These are phyloP conservation scores for Capsella rubella DNA, from an alignment of 441 rosid species.

Conservation along the genomic window DNA sequence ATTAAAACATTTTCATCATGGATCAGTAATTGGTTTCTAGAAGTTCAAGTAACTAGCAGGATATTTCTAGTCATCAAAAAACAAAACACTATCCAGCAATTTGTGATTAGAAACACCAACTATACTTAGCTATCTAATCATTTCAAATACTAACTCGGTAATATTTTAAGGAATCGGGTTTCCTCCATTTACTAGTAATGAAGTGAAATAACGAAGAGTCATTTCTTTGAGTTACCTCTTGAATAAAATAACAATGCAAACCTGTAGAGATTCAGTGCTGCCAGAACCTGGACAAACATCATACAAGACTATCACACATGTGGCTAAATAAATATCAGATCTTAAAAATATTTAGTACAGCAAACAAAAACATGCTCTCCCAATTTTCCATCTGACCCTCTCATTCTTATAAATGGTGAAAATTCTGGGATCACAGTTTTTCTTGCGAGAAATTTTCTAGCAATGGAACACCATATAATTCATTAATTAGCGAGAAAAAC, in stretches of 20 bases:
- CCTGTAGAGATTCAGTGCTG: constrained; percentile 89
- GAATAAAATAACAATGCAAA: constrained; percentile 66
- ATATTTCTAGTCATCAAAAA: no score
- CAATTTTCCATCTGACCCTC: neutral
- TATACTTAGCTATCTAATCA: no score
- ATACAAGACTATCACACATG: constrained; percentile 18
- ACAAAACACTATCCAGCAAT: no score
- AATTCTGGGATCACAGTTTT: constrained; percentile 1
- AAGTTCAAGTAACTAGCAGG: no score
- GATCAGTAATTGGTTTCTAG: no score
- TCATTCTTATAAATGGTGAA: neutral
- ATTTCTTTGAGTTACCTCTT: constrained; percentile 51
- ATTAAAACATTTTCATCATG: no score
- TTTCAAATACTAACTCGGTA: neutral
- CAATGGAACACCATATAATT: constrained; percentile 3
- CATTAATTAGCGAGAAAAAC: neutral
- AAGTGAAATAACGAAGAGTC: constrained; percentile 7
- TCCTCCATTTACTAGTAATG: constrained; percentile 17
- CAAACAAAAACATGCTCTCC: neutral
- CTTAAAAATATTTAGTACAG: neutral
- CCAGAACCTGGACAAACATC: constrained; percentile 64
- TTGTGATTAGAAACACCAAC: no score
- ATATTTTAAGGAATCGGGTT: constrained; percentile 1
- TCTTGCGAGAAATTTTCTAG: neutral
- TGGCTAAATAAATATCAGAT: neutral